Evolutionary conservation across 2,329 filamentous ascomycete genomes (phyloP), one percentile per base, ranked within the genome.

Genomic region (Dactylellina parvicollis): DNA sequence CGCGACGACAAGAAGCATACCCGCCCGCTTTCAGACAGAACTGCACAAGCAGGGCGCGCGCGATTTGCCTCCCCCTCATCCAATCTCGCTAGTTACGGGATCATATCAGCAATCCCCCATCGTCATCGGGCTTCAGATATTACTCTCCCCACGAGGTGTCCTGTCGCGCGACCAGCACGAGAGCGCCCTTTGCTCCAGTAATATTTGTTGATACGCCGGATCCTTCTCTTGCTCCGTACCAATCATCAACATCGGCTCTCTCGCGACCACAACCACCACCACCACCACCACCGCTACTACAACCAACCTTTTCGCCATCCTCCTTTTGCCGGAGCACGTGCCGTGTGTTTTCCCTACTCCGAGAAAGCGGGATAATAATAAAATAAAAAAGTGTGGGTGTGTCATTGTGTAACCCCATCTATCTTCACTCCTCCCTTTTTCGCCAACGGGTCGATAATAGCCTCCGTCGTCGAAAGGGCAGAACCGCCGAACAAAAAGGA

Each of bases 381-480:
- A 49, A 56, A 40, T 22, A 28, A 57, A 46, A 52, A 34, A 28
- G 52, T 40, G 50, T n/a, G 49, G 50, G 66, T 71, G 66, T 71
- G 66, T 62, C 66, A 71, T 71, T 71, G 66, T 71, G 66, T 71
- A 71, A 71, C 66, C 49, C 52, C n/a, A n/a, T n/a, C n/a, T n/a
- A n/a, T 60, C 44, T 34, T 16, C 38, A 26, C 28, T 57, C 26
- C 30, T 24, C 40, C 59, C 36, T 16, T 20, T 22, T 24, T 22
- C n/a, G 3, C 42, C n/a, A n/a, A 8, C 24, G 4, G 14, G 22
- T 54, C 14, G 16, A 38, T 18, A 56, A 32, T 49, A 59, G 40
- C 20, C 44, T 59, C 62, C 62, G 62, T 44, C 52, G 42, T 59
- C 16, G n/a, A 18, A 44, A 59, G 62, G 62, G 32, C 49, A 22